These are phyloP conservation scores for Tetracentron sinense DNA, from an alignment of 164 flowering plant species.

Conservation along the genomic window DNA sequence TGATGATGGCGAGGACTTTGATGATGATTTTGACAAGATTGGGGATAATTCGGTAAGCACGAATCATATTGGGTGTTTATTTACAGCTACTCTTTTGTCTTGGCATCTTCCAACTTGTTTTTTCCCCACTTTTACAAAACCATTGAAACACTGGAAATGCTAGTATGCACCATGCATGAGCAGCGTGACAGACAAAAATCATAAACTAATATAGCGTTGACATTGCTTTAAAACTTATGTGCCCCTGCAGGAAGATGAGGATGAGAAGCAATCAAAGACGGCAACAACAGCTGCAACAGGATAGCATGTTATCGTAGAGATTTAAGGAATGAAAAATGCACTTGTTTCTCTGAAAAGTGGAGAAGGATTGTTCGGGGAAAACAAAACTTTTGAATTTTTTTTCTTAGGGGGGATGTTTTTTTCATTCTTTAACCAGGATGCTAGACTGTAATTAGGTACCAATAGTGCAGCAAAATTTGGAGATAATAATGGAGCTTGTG, in stretches of 20 bases:
- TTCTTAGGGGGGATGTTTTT: neutral
- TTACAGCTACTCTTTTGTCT: neutral
- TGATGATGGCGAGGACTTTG: slow-evolving; percentile 53
- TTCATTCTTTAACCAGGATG: too few relatives aligned
- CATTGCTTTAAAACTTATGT: neutral
- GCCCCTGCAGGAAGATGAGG: neutral
- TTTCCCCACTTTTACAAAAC: too few relatives aligned
- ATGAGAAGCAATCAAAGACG: neutral
- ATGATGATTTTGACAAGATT: slow-evolving; percentile 88
- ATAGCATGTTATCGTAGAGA: neutral
- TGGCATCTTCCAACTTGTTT: neutral
- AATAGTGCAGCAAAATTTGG: too few relatives aligned
- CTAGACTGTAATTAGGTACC: too few relatives aligned
- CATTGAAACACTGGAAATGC: too few relatives aligned
- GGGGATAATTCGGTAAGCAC: slow-evolving; percentile 63
- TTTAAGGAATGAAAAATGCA: neutral
- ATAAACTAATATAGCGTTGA: neutral
- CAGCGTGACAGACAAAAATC: too few relatives aligned
- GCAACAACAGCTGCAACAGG: neutral
- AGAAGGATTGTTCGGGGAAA: neutral
- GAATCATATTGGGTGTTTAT: neutral
- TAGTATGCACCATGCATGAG: too few relatives aligned
- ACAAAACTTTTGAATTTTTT: neutral
- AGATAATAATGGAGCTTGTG: neutral
- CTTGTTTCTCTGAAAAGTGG: neutral